A percentile compares a stretch with the other conserved stretches of the same genome.
Conservation (phyloP, 306 rosid species). For the Quillaja saponaria region DNA sequence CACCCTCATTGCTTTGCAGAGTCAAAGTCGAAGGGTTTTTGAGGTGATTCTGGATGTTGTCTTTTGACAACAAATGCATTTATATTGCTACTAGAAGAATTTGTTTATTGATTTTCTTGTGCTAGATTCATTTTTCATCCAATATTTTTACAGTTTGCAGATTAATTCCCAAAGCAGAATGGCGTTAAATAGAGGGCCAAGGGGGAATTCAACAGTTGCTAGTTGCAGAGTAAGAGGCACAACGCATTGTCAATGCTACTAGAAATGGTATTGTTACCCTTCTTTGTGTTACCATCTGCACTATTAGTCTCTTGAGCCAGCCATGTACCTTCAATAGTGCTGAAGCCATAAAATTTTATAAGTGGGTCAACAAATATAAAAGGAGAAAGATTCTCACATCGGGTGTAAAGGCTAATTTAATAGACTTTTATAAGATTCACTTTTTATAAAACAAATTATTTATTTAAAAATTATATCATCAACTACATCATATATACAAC, state of each 20-base stretch:
- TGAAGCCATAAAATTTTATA: no score
- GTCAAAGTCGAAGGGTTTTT: no score
- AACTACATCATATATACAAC: no score
- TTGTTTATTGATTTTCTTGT: constrained; percentile 14
- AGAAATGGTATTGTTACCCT: constrained; percentile 57
- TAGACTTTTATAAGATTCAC: no score
- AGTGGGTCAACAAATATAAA: no score
- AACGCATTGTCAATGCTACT: constrained; percentile 89
- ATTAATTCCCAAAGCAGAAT: constrained; percentile 45
- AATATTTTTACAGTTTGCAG: constrained; percentile 9
- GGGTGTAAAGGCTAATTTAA: no score
- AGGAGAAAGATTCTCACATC: no score
- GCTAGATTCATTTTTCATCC: constrained; percentile 1
- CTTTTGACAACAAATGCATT: neutral
- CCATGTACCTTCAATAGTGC: neutral
- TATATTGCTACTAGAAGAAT: neutral
- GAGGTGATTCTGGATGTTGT: neutral
- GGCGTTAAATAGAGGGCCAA: constrained; percentile 82
- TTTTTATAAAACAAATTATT: no score
- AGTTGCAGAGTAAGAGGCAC: constrained; percentile 97
- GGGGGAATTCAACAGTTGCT: constrained; percentile 98
- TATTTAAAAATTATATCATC: no score
- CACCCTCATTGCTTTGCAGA: no score
- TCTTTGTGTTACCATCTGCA: neutral
- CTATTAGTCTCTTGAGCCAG: neutral